A percentile compares a stretch with the other conserved stretches of the same genome.
Evolutionary conservation across 1,284 basidiomycete species (phyloP).

Genomic region (Fomitopsis pinicola): DNA sequence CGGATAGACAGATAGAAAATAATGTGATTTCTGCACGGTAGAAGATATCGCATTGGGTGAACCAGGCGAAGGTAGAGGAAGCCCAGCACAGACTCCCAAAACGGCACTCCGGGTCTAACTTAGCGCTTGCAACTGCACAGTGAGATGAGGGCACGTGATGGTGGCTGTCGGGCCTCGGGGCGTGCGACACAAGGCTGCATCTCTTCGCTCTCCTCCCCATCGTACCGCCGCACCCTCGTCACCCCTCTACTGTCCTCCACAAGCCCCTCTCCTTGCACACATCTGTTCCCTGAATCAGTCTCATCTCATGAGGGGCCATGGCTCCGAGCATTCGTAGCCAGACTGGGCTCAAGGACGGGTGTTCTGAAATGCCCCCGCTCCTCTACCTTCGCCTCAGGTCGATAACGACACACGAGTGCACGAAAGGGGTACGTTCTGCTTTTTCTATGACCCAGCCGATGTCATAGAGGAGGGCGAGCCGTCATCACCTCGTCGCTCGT

Average conservation of each 20-base stretch:
- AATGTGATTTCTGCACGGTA: not conserved
- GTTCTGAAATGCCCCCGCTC: no score
- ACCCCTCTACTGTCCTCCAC: not conserved
- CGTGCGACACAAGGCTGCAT: conserved; percentile 1
- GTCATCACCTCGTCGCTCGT: no score
- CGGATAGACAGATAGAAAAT: no score
- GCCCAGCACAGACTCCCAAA: not conserved
- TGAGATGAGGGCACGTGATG: not conserved
- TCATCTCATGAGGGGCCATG: no score
- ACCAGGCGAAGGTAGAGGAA: not conserved
- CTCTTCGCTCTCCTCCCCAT: conserved; percentile 2
- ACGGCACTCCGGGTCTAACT: not conserved
- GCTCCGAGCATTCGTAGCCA: not conserved
- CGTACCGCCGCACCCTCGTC: not conserved
- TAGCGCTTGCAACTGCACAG: conserved; percentile 1
- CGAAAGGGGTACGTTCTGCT: no score
- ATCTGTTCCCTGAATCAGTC: no score
- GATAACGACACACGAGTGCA: no score
- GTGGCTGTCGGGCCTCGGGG: conserved; percentile 3
- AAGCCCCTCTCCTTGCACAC: no score
- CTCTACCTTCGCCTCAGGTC: no score
- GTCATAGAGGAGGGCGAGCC: no score
- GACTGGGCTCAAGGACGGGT: no score
- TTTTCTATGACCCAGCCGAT: no score
- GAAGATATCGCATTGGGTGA: not conserved